A percentile compares a stretch with the other conserved stretches of the same genome.
Conservation (phyloP, 352 stramenopile genomes). For the Globisporangium echinulatum region DNA sequence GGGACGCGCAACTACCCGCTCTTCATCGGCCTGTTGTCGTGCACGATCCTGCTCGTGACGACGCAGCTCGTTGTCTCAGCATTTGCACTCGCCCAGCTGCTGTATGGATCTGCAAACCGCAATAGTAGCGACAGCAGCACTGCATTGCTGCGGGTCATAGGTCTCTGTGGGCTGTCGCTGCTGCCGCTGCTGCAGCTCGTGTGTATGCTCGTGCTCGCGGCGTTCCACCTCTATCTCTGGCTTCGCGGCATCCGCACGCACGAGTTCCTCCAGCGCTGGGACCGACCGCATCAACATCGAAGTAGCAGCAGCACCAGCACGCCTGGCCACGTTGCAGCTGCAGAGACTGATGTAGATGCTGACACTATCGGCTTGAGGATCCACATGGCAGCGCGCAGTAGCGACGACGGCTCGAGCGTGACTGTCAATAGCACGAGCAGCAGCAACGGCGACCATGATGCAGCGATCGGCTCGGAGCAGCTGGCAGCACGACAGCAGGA, state of each 20-base stretch:
- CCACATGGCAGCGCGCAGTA: not conserved
- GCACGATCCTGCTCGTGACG: slow-evolving; percentile 41
- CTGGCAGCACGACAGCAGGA: too few species aligned
- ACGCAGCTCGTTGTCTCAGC: slow-evolving; percentile 46
- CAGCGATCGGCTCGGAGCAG: not conserved
- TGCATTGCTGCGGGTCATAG: slow-evolving; percentile 11
- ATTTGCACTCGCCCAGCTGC: slow-evolving; percentile 28
- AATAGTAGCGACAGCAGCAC: not conserved
- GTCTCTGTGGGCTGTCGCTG: slow-evolving; percentile 30
- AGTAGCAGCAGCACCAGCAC: slow-evolving; percentile 12
- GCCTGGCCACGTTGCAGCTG: too few species aligned
- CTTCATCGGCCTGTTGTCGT: slow-evolving; percentile 53
- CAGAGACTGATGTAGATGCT: too few species aligned
- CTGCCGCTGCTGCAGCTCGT: slow-evolving; percentile 49
- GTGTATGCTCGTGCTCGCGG: slow-evolving; percentile 45
- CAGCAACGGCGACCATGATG: not conserved
- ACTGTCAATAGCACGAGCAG: slow-evolving; percentile 7
- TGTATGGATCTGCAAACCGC: not conserved
- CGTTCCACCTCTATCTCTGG: slow-evolving; percentile 63
- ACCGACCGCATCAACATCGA: not conserved
- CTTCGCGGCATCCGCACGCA: slow-evolving; percentile 41
- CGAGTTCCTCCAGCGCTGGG: slow-evolving; percentile 36
- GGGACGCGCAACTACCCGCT: slow-evolving; percentile 64
- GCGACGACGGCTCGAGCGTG: not conserved
- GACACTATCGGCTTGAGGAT: too few species aligned